These are phyloP conservation scores for Salicornia ramosissima DNA, from an alignment of 148 eudicot species.

Conservation along the genomic window DNA sequence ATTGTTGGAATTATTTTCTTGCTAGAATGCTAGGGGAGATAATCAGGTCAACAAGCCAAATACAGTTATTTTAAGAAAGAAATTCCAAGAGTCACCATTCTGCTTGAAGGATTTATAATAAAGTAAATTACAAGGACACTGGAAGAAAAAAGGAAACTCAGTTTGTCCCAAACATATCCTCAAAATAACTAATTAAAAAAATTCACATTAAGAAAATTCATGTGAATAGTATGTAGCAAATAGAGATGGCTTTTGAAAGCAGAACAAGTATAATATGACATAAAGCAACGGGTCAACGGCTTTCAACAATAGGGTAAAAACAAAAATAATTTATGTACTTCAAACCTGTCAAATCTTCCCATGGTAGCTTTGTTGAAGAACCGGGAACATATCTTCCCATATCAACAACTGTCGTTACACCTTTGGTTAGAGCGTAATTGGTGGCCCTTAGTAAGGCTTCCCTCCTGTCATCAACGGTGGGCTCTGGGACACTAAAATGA, in stretches of 20 bases:
- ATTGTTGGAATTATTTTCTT: background rate
- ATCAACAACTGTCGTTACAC: slow-evolving; percentile 95
- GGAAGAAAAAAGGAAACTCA: background rate
- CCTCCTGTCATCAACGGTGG: slow-evolving; percentile 69
- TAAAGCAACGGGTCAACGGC: background rate
- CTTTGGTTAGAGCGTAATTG: slow-evolving; percentile 64
- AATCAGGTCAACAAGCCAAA: background rate
- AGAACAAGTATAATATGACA: background rate
- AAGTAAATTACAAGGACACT: background rate
- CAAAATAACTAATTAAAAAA: background rate
- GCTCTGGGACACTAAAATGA: slow-evolving; percentile 55
- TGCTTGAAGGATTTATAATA: background rate
- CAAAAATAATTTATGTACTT: background rate
- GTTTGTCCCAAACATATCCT: background rate
- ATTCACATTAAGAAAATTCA: no score
- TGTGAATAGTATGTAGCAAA: background rate
- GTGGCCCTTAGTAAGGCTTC: slow-evolving; percentile 80
- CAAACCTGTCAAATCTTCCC: slow-evolving; percentile 92
- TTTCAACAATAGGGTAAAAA: background rate
- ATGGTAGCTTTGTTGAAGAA: slow-evolving; percentile 55
- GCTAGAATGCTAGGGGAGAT: background rate
- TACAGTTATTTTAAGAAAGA: background rate
- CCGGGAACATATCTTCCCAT: slow-evolving; percentile 91
- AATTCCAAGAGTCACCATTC: background rate
- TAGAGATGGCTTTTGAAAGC: background rate